phyloP scores from a whole-genome alignment of 305 asterid species.

The Fraxinus nigra region DNA sequence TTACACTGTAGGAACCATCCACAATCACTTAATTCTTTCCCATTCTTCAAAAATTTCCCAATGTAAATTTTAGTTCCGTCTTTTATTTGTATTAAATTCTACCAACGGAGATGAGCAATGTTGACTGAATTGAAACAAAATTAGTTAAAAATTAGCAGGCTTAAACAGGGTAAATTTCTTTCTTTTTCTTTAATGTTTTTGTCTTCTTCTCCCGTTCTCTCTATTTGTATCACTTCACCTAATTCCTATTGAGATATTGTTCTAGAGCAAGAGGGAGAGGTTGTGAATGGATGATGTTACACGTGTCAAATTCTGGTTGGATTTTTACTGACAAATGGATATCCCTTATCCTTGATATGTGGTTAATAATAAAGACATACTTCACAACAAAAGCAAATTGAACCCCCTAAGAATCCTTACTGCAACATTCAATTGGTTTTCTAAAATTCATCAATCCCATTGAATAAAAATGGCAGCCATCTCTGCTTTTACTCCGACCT shows the following conservation, averaged over 20 bases:
- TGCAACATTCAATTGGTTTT: not conserved
- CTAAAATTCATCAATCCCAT: constrained; percentile 9
- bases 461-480: constrained; percentile 41
- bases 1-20: constrained; percentile 5
- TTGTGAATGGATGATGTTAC: constrained; percentile 1
- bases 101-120: constrained; percentile 30
- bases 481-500: constrained; percentile 38
- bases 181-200: not conserved
- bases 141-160: constrained; percentile 24
- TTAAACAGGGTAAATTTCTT: not conserved
- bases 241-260: not conserved
- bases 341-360: constrained; percentile 31
- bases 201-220: not conserved
- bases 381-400: not conserved
- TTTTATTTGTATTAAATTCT: constrained; percentile 6
- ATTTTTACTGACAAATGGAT: constrained; percentile 25
- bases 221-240: not conserved
- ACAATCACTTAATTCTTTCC: constrained; percentile 37
- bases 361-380: constrained; percentile 18
- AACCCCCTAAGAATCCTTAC: constrained; percentile 8
- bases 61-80: constrained; percentile 37
- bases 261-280: not conserved
- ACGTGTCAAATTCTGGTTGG: constrained; percentile 37
- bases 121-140: constrained; percentile 18
- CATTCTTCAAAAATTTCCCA: constrained; percentile 35